phyloP scores from a whole-genome alignment of 306 rosid genomes.

The Geum urbanum region DNA sequence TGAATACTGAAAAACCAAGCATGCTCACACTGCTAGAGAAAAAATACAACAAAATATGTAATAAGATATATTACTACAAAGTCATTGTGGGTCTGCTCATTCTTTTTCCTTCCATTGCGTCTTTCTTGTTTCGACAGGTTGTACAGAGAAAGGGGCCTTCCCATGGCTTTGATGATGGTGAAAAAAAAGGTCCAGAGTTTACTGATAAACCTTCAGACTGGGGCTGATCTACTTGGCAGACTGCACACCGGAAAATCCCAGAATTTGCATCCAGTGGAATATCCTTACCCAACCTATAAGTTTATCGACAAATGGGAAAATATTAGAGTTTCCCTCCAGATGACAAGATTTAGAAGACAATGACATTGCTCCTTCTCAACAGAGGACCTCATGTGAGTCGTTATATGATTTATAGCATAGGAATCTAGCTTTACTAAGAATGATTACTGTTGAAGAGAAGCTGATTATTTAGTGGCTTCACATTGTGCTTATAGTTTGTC shows the following conservation, averaged over 20 bases:
- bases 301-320: constrained; percentile 14
- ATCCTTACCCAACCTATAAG: constrained; percentile 91
- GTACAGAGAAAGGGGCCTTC: constrained; percentile 94
- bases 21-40: constrained; percentile 79
- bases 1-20: constrained; percentile 36
- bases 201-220: constrained; percentile 65
- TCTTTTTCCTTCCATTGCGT: constrained; percentile 97
- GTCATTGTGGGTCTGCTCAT: constrained; percentile 52
- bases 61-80: constrained; percentile 50
- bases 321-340: constrained; percentile 12
- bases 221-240: constrained; percentile 93
- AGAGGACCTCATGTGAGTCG: neutral
- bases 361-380: neutral
- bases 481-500: neutral
- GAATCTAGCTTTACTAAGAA: neutral
- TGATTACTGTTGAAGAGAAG: neutral
- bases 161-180: constrained; percentile 84
- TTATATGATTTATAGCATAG: neutral
- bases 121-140: constrained; percentile 77
- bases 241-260: constrained; percentile 84
- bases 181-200: constrained; percentile 76
- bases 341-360: neutral
- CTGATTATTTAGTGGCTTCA: neutral
- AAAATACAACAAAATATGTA: constrained; percentile 48
- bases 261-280: constrained; percentile 50